Conservation (phyloP, 345 rosid genomes). For the Geranium rotundifolium region DNA sequence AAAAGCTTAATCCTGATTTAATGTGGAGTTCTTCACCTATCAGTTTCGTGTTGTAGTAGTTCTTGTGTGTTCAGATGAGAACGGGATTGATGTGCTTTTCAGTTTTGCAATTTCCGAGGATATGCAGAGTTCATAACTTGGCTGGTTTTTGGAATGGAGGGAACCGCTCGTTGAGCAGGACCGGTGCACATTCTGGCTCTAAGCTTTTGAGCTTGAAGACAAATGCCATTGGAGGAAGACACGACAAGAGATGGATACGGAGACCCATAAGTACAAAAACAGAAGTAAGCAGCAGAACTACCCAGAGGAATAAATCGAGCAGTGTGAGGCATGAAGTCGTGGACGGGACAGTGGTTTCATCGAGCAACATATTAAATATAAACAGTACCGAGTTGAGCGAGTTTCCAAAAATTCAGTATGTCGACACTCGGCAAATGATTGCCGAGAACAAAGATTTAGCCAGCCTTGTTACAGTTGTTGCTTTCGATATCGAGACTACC, state of each 20-base stretch:
- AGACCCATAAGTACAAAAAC: slow-evolving; percentile 39
- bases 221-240: slow-evolving; percentile 39
- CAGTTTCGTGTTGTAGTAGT: slow-evolving; percentile 5
- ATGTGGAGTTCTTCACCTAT: not conserved
- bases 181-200: slow-evolving; percentile 20
- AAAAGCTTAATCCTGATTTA: not conserved
- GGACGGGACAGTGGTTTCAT: slow-evolving; percentile 31
- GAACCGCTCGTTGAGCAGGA: slow-evolving; percentile 22
- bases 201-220: slow-evolving; percentile 31
- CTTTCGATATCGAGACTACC: slow-evolving; percentile 69
- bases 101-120: slow-evolving; percentile 52
- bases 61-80: slow-evolving; percentile 28
- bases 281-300: slow-evolving; percentile 22
- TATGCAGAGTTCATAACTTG: slow-evolving; percentile 28
- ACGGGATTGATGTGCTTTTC: slow-evolving; percentile 46
- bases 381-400: slow-evolving; percentile 24
- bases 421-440: slow-evolving; percentile 37
- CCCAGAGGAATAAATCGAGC: slow-evolving; percentile 21
- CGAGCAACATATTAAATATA: slow-evolving; percentile 26
- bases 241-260: slow-evolving; percentile 44
- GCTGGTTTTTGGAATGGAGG: slow-evolving; percentile 35
- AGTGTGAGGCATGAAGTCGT: slow-evolving; percentile 24
- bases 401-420: slow-evolving; percentile 24
- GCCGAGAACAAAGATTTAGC: slow-evolving; percentile 41
- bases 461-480: slow-evolving; percentile 43